These are phyloP conservation scores for Agrocybe praecox DNA, from an alignment of 768 basidiomycete species.

Conservation along the genomic window DNA sequence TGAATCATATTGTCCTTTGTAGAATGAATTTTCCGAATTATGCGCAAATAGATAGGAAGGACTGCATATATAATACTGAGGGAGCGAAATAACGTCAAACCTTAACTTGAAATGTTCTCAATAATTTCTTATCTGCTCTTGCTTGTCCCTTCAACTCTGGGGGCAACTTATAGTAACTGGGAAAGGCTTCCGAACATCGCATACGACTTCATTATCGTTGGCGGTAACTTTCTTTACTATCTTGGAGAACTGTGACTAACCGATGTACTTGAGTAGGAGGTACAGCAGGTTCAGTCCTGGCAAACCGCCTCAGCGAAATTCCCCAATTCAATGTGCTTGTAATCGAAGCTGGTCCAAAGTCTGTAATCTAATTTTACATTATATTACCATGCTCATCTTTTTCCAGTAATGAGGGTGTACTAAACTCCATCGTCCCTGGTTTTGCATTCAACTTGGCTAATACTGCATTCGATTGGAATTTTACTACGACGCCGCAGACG, in stretches of 20 bases:
- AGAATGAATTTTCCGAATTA: too few species aligned
- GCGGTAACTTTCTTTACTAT: slow-evolving; percentile 2
- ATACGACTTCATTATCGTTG: slow-evolving; percentile 17
- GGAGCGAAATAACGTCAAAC: too few species aligned
- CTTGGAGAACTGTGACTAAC: neutral
- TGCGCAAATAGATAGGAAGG: too few species aligned
- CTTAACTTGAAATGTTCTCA: neutral
- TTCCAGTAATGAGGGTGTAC: slow-evolving; percentile 18
- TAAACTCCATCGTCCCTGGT: slow-evolving; percentile 19
- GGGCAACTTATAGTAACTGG: neutral
- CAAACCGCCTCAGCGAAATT: slow-evolving; percentile 53
- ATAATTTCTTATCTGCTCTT: neutral
- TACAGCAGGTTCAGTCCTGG: slow-evolving; percentile 57
- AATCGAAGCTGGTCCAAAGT: slow-evolving; percentile 61
- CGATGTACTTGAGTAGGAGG: slow-evolving; percentile 31
- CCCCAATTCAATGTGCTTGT: slow-evolving; percentile 46
- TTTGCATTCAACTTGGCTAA: neutral
- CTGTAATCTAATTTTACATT: neutral
- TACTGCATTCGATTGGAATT: slow-evolving; percentile 24
- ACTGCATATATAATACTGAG: too few species aligned
- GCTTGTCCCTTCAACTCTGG: neutral
- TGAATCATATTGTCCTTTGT: too few species aligned
- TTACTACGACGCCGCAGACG: slow-evolving; percentile 27
- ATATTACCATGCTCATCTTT: neutral
- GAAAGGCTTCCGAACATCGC: slow-evolving; percentile 2